A percentile compares a stretch with the other conserved stretches of the same genome.
Conservation (phyloP, 2,329 filamentous ascomycete genomes). For the Ophiosphaerella herpotricha region DNA sequence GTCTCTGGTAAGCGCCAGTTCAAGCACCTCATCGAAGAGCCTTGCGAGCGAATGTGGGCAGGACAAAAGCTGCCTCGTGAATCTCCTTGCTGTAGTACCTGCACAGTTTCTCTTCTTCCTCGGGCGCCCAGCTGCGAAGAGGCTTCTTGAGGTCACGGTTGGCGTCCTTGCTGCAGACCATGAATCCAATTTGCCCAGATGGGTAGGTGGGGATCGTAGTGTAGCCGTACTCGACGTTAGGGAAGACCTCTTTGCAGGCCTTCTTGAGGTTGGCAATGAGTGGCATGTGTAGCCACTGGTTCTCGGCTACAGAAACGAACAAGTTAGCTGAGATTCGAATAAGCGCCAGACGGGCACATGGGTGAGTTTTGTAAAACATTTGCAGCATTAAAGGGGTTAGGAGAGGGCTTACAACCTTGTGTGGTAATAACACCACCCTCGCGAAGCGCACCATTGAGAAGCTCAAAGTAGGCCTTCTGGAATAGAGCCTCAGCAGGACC, state of each 20-base stretch:
- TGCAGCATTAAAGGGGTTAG: constrained; percentile 34
- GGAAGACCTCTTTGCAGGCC: constrained; percentile 95
- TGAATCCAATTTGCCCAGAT: constrained; percentile 98
- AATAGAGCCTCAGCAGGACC: constrained; percentile 95
- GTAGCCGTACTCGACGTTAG: constrained; percentile 96
- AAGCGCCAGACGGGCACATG: constrained; percentile 22
- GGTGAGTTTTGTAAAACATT: constrained; percentile 15
- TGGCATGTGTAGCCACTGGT: constrained; percentile 97
- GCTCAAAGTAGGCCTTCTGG: constrained; percentile 98
- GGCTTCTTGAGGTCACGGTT: constrained; percentile 83
- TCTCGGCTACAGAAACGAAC: constrained; percentile 71
- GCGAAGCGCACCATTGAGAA: constrained; percentile 84
- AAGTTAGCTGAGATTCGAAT: constrained; percentile 30
- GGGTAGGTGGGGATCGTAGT: constrained; percentile 99
- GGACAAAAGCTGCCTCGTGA: constrained; percentile 89
- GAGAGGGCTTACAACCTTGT: constrained; percentile 97
- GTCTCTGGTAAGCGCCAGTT: neutral
- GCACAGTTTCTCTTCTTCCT: constrained; percentile 93
- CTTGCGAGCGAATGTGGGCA: constrained; percentile 92
- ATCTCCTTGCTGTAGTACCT: constrained; percentile 97
- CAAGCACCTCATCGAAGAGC: constrained; percentile 52
- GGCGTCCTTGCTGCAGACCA: constrained; percentile 98
- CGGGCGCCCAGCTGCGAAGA: constrained; percentile 75
- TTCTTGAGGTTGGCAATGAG: constrained; percentile 96
- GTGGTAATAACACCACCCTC: constrained; percentile 98